Evolutionary conservation across 805 yeast species (phyloP), one percentile per base, ranked within the genome.

Genomic region (Starmerella davenportii): DNA sequence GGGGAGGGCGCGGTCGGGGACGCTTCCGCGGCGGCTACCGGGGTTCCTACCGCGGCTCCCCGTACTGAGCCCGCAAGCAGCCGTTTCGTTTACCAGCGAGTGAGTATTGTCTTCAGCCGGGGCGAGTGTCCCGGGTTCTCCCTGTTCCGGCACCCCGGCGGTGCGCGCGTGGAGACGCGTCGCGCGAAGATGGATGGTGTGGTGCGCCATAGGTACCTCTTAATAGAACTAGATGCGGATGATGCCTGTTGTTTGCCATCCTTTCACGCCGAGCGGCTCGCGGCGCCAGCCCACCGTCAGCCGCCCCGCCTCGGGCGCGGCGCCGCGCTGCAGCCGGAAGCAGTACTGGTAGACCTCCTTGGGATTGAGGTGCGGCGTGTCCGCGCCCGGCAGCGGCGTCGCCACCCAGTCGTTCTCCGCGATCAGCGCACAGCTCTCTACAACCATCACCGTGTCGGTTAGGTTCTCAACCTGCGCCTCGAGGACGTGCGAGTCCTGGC

Each of bases 1-100:
- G 68, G 16, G 51, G 55, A 14, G 64, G 66, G 1, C 45, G 70
- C 24, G 68, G 69, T 18, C 39, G 46, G 9, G 39, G 42, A 3
- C 18, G 48, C 20, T 49, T 43, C 41, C 56, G 56, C 44, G 61
- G 53, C 34, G 58, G 53, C 30, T 52, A 49, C 41, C 48, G 64
- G 5, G 63, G 39, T 3, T 9, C 25, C 18, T 35, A 25, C 35
- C 38, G 41, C 24, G 40, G 42, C 13, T 44, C 51, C 16, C 72
- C 72, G 14, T 68, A 68, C 47, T 67, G 48, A 50, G 21, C 25
- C n/a, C n/a, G n/a, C n/a, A n/a, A n/a, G n/a, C n/a, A n/a, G n/a
- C n/a, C n/a, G n/a, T n/a, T n/a, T n/a, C n/a, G n/a, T 18, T n/a
- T n/a, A 21, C 15, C 25, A 18, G 18, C 4, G 13, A 19, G 15